Conservation (phyloP, 345 rosid species). For the Eucalyptus tenuipes region DNA sequence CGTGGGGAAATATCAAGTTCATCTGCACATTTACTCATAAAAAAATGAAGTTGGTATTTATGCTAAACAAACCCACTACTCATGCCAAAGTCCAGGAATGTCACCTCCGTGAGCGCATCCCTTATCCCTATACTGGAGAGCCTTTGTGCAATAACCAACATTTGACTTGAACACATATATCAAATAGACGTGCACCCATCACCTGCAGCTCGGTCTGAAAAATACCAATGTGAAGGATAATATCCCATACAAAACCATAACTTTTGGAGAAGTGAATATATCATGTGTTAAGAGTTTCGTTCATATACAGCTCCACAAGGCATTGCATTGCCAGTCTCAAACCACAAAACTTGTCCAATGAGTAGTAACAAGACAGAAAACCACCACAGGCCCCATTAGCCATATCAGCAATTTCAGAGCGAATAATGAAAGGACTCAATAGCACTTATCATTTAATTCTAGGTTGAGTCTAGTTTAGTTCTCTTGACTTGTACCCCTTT, state of each 20-base stretch:
- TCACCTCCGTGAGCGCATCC: constrained; percentile 57
- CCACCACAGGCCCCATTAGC: background rate
- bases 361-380: background rate
- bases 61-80: background rate
- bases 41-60: background rate
- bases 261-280: background rate
- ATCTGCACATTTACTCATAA: constrained; percentile 17
- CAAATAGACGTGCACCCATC: too few relatives aligned
- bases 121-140: constrained; percentile 31
- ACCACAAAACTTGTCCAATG: background rate
- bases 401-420: background rate
- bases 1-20: constrained; percentile 50
- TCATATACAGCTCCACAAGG: background rate
- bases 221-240: background rate
- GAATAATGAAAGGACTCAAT: background rate
- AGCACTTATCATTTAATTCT: background rate
- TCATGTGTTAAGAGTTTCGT: background rate
- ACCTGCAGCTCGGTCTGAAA: background rate
- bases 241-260: background rate
- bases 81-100: background rate
- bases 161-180: too few relatives aligned
- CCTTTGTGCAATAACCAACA: too few relatives aligned
- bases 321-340: background rate
- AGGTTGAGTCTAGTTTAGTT: background rate
- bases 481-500: background rate